Evolutionary conservation across 345 rosid species (phyloP).

Genomic region (Citrus maxima): DNA sequence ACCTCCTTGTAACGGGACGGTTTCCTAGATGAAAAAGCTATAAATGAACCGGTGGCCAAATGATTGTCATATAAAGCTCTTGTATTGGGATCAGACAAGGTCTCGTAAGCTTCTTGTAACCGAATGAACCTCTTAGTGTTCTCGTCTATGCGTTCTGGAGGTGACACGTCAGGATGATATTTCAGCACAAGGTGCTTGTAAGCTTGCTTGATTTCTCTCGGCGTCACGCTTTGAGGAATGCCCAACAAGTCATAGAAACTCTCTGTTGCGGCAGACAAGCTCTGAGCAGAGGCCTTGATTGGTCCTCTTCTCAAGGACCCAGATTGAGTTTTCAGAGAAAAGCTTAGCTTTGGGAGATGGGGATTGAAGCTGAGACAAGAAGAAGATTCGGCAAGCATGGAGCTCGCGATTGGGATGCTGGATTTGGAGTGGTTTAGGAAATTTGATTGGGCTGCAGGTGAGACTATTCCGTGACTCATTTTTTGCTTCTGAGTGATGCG

Average conservation of each 20-base stretch:
- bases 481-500: not conserved
- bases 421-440: not conserved
- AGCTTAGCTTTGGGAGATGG: not conserved
- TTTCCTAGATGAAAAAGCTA: conserved; percentile 5
- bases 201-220: conserved; percentile 25
- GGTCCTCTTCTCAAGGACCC: not conserved
- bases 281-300: not conserved
- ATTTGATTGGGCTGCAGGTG: not conserved
- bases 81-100: conserved; percentile 16
- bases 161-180: conserved; percentile 28
- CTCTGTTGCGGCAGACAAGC: not conserved
- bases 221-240: conserved; percentile 17
- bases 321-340: not conserved
- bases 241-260: conserved; percentile 26
- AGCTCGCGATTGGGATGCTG: not conserved
- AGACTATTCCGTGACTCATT: not conserved
- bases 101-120: conserved; percentile 30
- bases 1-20: conserved; percentile 6
- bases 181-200: conserved; percentile 26
- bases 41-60: conserved; percentile 6
- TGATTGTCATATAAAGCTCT: conserved; percentile 22
- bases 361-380: not conserved
- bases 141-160: conserved; percentile 14
- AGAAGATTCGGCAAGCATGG: not conserved
- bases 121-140: conserved; percentile 19